Evolutionary conservation across 495 filamentous ascomycete genomes (phyloP).

Genomic region (Halenospora varia): DNA sequence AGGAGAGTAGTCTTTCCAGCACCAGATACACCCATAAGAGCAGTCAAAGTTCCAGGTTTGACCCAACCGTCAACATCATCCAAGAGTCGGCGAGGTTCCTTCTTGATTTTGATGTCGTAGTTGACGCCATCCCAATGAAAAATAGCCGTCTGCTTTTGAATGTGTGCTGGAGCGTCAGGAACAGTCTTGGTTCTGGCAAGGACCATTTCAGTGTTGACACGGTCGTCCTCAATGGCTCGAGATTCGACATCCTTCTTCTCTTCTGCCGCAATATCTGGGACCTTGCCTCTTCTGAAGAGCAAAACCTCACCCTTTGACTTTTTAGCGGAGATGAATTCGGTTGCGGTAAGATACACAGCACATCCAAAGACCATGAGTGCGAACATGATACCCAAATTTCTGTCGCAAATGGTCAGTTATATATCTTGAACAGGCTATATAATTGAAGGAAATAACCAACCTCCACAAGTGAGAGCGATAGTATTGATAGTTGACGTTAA

Average conservation of each 20-base stretch:
- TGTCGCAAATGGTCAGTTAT: background rate
- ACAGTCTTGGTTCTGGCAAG: slow-evolving; percentile 28
- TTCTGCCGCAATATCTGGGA: slow-evolving; percentile 36
- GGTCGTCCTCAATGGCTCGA: slow-evolving; percentile 9
- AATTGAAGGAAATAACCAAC: slow-evolving; percentile 1
- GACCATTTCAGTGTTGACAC: slow-evolving; percentile 13
- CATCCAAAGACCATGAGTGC: slow-evolving; percentile 66
- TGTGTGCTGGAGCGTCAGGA: slow-evolving; percentile 40
- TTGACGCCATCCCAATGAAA: slow-evolving; percentile 84
- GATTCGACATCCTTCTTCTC: slow-evolving; percentile 9
- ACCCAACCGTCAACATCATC: slow-evolving; percentile 88
- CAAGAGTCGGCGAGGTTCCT: slow-evolving; percentile 64
- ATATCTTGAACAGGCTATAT: too few species aligned
- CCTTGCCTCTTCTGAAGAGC: slow-evolving; percentile 75
- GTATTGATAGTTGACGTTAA: slow-evolving; percentile 58
- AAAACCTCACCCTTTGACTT: slow-evolving; percentile 92
- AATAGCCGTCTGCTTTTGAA: slow-evolving; percentile 61
- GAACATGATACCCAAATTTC: slow-evolving; percentile 73
- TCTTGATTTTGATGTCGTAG: slow-evolving; percentile 88
- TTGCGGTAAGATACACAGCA: slow-evolving; percentile 59
- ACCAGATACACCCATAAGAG: slow-evolving; percentile 70
- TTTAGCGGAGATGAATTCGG: slow-evolving; percentile 72
- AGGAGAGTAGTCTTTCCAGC: slow-evolving; percentile 72
- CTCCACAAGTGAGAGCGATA: slow-evolving; percentile 63
- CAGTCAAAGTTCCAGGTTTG: slow-evolving; percentile 83